Percentiles rank a stretch among this genome's conserved stretches.
Conservation (phyloP, 108 stramenopile genomes). For the Nannochloropsis gaditana region DNA sequence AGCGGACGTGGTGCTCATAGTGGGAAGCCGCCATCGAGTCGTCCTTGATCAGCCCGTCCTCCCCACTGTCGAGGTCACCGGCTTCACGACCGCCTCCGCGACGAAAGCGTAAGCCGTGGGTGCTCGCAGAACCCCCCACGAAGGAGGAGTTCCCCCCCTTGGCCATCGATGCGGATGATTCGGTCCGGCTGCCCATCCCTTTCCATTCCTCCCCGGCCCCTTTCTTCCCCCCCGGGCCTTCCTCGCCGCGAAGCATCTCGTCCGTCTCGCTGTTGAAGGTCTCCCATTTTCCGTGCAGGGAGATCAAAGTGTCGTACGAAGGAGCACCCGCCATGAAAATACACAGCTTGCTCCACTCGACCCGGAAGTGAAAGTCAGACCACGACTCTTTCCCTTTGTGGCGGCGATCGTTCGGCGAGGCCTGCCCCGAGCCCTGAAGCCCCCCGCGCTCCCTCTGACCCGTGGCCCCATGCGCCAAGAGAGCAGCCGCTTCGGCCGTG, state of each 20-base stretch:
- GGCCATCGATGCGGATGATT: neutral
- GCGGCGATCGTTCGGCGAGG: no score
- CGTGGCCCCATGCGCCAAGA: neutral
- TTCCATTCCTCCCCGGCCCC: neutral
- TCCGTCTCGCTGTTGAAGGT: neutral
- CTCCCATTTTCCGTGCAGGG: neutral
- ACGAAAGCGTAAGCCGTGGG: neutral
- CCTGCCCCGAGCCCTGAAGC: neutral
- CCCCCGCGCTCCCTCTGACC: neutral
- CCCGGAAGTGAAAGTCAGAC: neutral
- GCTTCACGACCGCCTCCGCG: neutral
- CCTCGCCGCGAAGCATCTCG: neutral
- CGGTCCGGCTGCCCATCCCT: neutral
- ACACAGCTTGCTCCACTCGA: neutral
- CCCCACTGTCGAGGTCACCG: neutral
- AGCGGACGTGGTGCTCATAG: neutral
- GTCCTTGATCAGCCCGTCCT: neutral
- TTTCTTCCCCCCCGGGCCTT: no score
- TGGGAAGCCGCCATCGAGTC: neutral
- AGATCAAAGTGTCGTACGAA: neutral
- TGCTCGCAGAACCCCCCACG: neutral
- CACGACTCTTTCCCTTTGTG: neutral
- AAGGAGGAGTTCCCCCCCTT: neutral
- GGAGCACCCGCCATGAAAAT: neutral
- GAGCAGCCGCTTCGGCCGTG: neutral